Base-by-base conservation (phyloP, 2,329 filamentous ascomycete species). In the Drechslerella stenobrocha region DNA sequence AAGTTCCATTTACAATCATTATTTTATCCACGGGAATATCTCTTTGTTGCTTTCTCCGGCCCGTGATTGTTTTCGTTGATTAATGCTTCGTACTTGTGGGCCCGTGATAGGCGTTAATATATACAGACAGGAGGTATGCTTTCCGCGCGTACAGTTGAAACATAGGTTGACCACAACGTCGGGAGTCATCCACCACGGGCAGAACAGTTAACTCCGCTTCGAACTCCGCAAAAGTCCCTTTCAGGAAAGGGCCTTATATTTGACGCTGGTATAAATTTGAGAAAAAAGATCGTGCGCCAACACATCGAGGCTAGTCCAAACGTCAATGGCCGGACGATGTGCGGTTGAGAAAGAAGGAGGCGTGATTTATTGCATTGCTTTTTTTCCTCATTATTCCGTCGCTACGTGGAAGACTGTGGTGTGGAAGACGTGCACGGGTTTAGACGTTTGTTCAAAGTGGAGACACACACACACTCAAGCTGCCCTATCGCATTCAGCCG, bases 401-500 rank as follows among this genome's bases (percentile, higher is more conserved):
- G n/a, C n/a, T n/a, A n/a, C n/a, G n/a, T n/a, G n/a, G n/a, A n/a
- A n/a, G n/a, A n/a, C n/a, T n/a, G 13, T 3, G 18, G 13, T 18
- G 15, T 20, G 13, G 13, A n/a, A 37, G 37, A 18, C 18, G 18
- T 18, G 9, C 15, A 20, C 37, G 13, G 48, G 42, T 48, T 46
- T 53, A 52, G 52, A 46, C 35, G 32, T 52, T 57, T 18, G 30
- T 56, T 20, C 40, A 28, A 42, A 52, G 63, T 60, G 63, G 55
- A 26, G 58, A 59, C 20, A 32, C 47, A 22, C 46, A 35, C 45
- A 20, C 32, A 6, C 13, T 35, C 34, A 57, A 53, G 47, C 50
- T 42, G 50, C 55, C 51, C 63, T 67, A 60, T 56, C 63, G 63
- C 55, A 67, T 67, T 67, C 63, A 67, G 63, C 63, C 63, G 63